A percentile compares a stretch with the other conserved stretches of the same genome.
phyloP scores from a whole-genome alignment of 768 basidiomycete genomes.

The Candolleomyces efflorescens region DNA sequence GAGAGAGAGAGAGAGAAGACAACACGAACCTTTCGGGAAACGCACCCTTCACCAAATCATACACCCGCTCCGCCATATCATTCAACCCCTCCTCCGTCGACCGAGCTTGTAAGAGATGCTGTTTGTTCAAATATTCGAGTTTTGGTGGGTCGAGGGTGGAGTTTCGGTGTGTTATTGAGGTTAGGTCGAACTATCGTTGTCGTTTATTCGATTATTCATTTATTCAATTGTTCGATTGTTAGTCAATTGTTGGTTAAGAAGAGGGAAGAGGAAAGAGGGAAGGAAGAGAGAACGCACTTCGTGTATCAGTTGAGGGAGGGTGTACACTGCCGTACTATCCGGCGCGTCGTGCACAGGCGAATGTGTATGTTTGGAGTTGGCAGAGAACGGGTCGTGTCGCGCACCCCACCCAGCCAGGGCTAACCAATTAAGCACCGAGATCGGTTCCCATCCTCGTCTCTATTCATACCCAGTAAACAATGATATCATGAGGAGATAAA shows the following conservation, averaged over 20 bases:
- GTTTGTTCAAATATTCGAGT: constrained; percentile 85
- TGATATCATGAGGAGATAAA: background rate
- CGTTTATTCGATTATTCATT: too few relatives aligned
- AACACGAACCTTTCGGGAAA: constrained; percentile 55
- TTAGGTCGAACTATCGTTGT: constrained; percentile 65
- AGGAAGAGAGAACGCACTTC: constrained; percentile 34
- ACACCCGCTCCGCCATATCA: constrained; percentile 52
- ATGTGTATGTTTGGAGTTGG: background rate
- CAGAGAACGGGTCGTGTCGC: constrained; percentile 27
- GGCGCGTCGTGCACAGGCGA: constrained; percentile 39
- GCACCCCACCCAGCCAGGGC: constrained; percentile 93
- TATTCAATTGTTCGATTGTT: too few relatives aligned
- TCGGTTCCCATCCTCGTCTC: constrained; percentile 88
- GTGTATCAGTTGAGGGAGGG: constrained; percentile 57
- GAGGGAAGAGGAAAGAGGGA: background rate
- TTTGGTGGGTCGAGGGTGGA: constrained; percentile 78
- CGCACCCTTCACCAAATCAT: constrained; percentile 44
- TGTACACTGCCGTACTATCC: constrained; percentile 63
- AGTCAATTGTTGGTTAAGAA: too few relatives aligned
- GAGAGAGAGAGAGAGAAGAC: background rate
- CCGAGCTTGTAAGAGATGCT: constrained; percentile 63
- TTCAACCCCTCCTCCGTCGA: constrained; percentile 46
- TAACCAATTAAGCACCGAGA: constrained; percentile 88
- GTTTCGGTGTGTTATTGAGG: constrained; percentile 74
- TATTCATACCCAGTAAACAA: constrained; percentile 24